A percentile compares a stretch with the other conserved stretches of the same genome.
Conservation (phyloP, 345 rosid genomes). For the Murraya koenigii region DNA sequence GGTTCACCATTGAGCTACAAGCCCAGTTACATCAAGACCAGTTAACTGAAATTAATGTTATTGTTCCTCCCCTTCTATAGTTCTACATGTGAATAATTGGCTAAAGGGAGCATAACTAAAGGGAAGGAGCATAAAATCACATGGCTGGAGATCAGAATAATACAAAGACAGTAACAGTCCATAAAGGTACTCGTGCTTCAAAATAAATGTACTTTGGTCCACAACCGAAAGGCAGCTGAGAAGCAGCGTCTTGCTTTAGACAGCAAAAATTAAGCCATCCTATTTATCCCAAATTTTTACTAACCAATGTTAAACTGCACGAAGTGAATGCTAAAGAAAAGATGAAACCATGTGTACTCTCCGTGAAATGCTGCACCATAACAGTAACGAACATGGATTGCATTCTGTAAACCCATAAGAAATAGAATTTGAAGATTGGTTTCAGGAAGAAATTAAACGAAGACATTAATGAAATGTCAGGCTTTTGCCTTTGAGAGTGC, state of each 20-base stretch:
- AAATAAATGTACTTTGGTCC: constrained; percentile 2
- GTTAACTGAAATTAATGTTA: neutral
- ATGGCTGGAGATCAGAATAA: neutral
- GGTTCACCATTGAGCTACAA: no score
- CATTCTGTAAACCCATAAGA: neutral
- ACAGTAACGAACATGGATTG: neutral
- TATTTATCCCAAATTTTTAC: neutral
- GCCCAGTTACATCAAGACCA: neutral
- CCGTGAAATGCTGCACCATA: neutral
- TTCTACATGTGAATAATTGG: neutral
- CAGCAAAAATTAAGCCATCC: neutral
- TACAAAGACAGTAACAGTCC: neutral
- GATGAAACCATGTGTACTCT: neutral
- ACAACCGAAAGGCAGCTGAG: neutral
- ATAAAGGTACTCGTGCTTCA: neutral
- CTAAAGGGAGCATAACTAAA: neutral
- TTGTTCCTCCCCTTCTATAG: neutral
- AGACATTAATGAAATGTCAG: neutral
- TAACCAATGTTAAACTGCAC: neutral
- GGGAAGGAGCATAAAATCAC: neutral
- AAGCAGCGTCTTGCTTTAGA: neutral
- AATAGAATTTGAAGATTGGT: neutral
- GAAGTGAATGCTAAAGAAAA: neutral
- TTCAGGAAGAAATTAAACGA: neutral
- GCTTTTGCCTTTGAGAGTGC: neutral